These are phyloP conservation scores for Hymenoscyphus fraxineus DNA, from an alignment of 2,329 filamentous ascomycete species.

Conservation along the genomic window DNA sequence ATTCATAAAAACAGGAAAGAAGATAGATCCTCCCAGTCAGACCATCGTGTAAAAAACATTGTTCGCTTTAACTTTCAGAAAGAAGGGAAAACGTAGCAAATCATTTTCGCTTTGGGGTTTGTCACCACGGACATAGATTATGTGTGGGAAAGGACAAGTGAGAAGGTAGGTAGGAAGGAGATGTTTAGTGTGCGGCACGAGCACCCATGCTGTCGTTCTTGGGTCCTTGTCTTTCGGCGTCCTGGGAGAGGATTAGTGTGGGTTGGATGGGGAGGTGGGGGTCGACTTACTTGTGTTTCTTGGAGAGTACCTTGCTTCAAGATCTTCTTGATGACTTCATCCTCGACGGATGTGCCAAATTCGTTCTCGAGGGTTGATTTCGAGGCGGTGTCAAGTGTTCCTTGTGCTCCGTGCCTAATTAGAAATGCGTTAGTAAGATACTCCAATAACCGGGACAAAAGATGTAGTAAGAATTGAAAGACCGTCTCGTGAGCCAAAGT, in stretches of 20 bases:
- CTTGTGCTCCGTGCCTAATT: slow-evolving; percentile 79
- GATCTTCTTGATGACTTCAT: slow-evolving; percentile 79
- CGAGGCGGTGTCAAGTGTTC: slow-evolving; percentile 71
- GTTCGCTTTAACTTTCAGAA: not conserved
- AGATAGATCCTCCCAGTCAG: not conserved
- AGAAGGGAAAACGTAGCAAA: not conserved
- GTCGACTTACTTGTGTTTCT: slow-evolving; percentile 46
- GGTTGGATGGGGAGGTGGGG: too few species aligned
- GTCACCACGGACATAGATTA: not conserved
- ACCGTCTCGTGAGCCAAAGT: not conserved
- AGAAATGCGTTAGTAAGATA: not conserved
- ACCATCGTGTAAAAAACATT: not conserved
- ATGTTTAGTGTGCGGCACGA: slow-evolving; percentile 28
- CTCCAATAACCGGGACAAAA: not conserved
- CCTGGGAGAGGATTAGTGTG: not conserved
- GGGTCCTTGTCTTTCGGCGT: slow-evolving; percentile 18
- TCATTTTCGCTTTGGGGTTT: not conserved
- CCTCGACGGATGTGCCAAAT: slow-evolving; percentile 77
- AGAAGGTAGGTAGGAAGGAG: not conserved
- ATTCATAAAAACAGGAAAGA: slow-evolving; percentile 2
- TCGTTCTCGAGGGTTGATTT: slow-evolving; percentile 75
- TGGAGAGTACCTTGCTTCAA: slow-evolving; percentile 71
- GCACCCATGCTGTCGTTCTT: slow-evolving; percentile 34
- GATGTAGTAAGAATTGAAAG: not conserved
- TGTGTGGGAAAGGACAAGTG: slow-evolving; percentile 1